A percentile compares a stretch with the other conserved stretches of the same genome.
These are phyloP conservation scores for Leccinum colubrinum DNA, from an alignment of 1,284 basidiomycete genomes.

Conservation along the genomic window DNA sequence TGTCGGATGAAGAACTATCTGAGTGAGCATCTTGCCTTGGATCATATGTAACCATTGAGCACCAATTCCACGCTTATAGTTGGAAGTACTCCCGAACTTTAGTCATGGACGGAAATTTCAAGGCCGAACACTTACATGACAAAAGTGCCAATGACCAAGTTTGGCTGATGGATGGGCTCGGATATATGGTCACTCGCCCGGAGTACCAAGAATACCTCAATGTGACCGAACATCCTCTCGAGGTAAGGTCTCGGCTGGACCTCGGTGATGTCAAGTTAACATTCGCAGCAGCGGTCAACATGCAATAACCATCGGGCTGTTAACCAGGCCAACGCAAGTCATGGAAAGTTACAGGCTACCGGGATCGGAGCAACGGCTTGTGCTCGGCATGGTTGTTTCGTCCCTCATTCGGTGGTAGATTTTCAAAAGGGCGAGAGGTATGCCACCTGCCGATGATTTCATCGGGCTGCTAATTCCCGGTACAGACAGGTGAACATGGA, in stretches of 20 bases:
- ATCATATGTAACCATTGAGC: background rate
- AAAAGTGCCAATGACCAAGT: background rate
- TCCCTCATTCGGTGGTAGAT: slow-evolving; percentile 14
- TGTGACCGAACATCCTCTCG: background rate
- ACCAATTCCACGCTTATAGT: background rate
- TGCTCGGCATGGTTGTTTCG: slow-evolving; percentile 18
- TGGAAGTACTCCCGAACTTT: slow-evolving; percentile 5
- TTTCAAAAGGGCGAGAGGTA: background rate
- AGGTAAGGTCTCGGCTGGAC: background rate
- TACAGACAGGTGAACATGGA: slow-evolving; percentile 24
- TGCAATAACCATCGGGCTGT: slow-evolving; percentile 13
- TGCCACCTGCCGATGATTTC: background rate
- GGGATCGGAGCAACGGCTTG: slow-evolving; percentile 20
- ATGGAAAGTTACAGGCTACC: slow-evolving; percentile 7
- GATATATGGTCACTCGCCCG: slow-evolving; percentile 5
- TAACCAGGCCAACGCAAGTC: background rate
- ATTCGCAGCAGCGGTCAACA: background rate
- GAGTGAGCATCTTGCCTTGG: background rate
- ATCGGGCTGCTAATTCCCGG: background rate
- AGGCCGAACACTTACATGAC: slow-evolving; percentile 7
- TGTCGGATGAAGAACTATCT: background rate
- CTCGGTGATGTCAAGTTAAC: background rate
- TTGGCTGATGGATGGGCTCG: slow-evolving; percentile 12
- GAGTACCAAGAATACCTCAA: background rate
- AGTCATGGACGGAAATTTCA: slow-evolving; percentile 18